Base-by-base conservation (phyloP, 177 flowering plant genomes). In the Telopea speciosissima region DNA sequence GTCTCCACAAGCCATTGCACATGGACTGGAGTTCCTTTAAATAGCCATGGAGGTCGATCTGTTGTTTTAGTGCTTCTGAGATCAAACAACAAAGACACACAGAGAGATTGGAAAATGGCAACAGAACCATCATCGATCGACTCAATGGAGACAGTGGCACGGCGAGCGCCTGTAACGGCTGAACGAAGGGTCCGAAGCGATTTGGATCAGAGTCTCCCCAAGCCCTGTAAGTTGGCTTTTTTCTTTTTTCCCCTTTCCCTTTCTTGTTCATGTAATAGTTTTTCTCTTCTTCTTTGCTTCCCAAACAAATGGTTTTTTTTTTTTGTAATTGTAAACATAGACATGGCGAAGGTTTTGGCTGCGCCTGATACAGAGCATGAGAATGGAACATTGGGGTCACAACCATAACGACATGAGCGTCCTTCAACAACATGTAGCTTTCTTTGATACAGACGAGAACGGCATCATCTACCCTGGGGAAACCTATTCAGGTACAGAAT, bases 341-440 rank as follows among this genome's bases (percentile, higher is more conserved):
- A 91, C 72, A 14, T 90, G 84, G 72, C 95, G 0, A 84, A 97
- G 73, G 98, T 87, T 24, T 70, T 93, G 80, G 79, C 64, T 40
- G 95, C 97, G 24, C 85, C 93, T 0, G 97, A 91, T 63, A 74
- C 79, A 0, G 84, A 83, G 11, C 89, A 88, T 63, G 90, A 91
- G 0, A 54, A 71, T 26, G 98, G 98, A 61, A 89, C 98, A 44
- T 77, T 77, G n/a, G 44, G 97, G 91, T 2, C 93, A 85, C 65
- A 65, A 62, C 63, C 87, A 89, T 69, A 24, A 80, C 63, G 73
- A 78, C 31, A 13, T 93, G 75, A 87, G 87, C 72, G 97, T 93
- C 62, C 90, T 93, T 70, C 98, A 93, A 78, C 98, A n/a, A n/a
- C n/a, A n/a, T n/a, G n/a, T n/a, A n/a, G n/a, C n/a, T n/a, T n/a